phyloP scores from a whole-genome alignment of 805 yeast genomes.

The Saccharomycopsis synnaedendra region DNA sequence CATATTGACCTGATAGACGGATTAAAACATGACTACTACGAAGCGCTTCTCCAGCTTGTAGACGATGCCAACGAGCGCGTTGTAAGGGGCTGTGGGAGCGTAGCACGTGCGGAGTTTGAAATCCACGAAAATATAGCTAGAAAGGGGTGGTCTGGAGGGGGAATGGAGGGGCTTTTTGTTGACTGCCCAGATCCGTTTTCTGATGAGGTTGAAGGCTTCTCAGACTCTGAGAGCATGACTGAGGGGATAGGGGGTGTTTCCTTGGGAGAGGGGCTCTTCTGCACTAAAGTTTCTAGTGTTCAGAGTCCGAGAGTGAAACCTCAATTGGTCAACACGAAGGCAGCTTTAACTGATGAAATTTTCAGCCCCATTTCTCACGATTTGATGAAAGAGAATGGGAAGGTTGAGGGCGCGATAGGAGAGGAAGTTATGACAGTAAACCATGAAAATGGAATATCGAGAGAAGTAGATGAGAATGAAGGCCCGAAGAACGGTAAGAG shows the following conservation, averaged over 20 bases:
- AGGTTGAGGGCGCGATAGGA: background rate
- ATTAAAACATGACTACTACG: constrained; percentile 64
- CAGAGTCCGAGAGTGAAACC: background rate
- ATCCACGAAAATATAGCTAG: constrained; percentile 70
- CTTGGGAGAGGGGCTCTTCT: background rate
- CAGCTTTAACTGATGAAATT: constrained; percentile 1
- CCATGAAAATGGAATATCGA: background rate
- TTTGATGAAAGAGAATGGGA: background rate
- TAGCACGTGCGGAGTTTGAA: constrained; percentile 72
- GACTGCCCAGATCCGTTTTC: constrained; percentile 58
- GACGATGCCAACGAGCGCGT: constrained; percentile 49
- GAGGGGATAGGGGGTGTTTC: background rate
- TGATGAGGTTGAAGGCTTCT: constrained; percentile 18
- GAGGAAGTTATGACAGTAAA: background rate
- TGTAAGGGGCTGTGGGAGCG: constrained; percentile 44
- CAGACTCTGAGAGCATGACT: no score
- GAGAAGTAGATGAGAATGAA: background rate
- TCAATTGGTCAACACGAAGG: constrained; percentile 6
- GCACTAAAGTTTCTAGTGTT: background rate
- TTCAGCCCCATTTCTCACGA: background rate
- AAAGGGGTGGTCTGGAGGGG: constrained; percentile 85
- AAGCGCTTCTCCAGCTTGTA: constrained; percentile 47
- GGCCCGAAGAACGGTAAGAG: background rate
- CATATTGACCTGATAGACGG: constrained; percentile 74
- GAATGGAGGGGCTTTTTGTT: constrained; percentile 57